Percentiles rank a stretch among this genome's conserved stretches.
phyloP scores from a whole-genome alignment of 495 filamentous ascomycete genomes.

The Penicillium cataractarum region DNA sequence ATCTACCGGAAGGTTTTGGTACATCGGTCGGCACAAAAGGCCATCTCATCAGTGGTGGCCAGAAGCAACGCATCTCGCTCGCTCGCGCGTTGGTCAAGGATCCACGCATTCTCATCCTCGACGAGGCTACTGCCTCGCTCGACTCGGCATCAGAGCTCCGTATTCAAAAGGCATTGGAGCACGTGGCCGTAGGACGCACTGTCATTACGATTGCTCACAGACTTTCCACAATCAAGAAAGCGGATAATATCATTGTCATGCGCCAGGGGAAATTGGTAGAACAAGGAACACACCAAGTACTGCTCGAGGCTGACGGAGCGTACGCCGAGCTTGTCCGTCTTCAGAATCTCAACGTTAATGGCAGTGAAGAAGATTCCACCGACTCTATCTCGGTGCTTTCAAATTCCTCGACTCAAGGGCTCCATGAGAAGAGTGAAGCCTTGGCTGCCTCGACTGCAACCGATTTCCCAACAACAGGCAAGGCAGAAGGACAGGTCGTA shows the following conservation, averaged over 20 bases:
- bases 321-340: slow-evolving; percentile 47
- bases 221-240: slow-evolving; percentile 50
- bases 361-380: neutral
- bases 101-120: slow-evolving; percentile 74
- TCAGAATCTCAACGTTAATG: slow-evolving; percentile 30
- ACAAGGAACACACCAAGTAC: slow-evolving; percentile 49
- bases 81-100: slow-evolving; percentile 73
- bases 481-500: neutral
- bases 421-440: neutral
- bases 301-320: slow-evolving; percentile 36
- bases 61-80: slow-evolving; percentile 67
- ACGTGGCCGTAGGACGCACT: slow-evolving; percentile 43
- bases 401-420: neutral
- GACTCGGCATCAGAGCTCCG: slow-evolving; percentile 53
- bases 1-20: slow-evolving; percentile 50
- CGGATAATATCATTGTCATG: slow-evolving; percentile 67
- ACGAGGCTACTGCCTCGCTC: slow-evolving; percentile 71
- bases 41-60: slow-evolving; percentile 57
- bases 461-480: neutral
- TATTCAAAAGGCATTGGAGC: slow-evolving; percentile 50
- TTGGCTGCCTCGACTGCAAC: neutral
- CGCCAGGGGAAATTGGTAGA: slow-evolving; percentile 56
- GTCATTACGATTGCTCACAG: slow-evolving; percentile 48
- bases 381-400: neutral
- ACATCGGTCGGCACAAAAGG: slow-evolving; percentile 57